Evolutionary conservation across 2,329 filamentous ascomycete genomes (phyloP).

Genomic region (Cladosporium sp.): DNA sequence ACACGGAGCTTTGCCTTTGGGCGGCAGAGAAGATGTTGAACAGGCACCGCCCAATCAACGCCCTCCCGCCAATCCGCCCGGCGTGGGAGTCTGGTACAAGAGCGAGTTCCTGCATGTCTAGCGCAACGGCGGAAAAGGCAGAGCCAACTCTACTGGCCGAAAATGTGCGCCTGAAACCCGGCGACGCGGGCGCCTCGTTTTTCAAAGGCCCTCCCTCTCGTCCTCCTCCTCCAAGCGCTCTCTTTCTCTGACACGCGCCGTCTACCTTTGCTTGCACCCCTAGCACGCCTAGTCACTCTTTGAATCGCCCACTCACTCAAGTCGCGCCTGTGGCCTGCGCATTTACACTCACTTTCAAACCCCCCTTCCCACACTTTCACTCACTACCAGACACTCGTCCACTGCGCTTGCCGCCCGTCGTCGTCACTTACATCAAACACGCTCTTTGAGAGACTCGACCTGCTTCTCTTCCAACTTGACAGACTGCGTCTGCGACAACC

Average conservation of each 20-base stretch:
- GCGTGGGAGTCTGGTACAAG: background rate
- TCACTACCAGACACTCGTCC: conserved; percentile 14
- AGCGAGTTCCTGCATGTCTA: conserved; percentile 2
- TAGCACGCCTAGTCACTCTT: conserved; percentile 23
- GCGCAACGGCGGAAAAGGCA: background rate
- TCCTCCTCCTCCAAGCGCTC: conserved; percentile 15
- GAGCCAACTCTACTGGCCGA: background rate
- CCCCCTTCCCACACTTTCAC: background rate
- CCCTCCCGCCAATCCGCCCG: conserved; percentile 1
- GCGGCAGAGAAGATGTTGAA: conserved; percentile 11
- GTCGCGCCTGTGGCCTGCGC: conserved; percentile 22
- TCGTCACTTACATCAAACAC: conserved; percentile 2
- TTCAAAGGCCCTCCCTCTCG: background rate
- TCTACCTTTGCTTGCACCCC: background rate
- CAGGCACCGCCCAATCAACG: conserved; percentile 9
- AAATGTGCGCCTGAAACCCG: conserved; percentile 3
- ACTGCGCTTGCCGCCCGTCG: conserved; percentile 8
- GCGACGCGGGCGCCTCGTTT: background rate
- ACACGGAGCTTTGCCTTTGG: conserved; percentile 4
- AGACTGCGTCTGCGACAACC: conserved; percentile 18
- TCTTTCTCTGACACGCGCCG: conserved; percentile 17
- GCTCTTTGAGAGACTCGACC: conserved; percentile 16
- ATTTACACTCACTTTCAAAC: conserved; percentile 12
- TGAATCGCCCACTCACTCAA: conserved; percentile 14
- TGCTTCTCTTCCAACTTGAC: conserved; percentile 10